These are phyloP conservation scores for Boletellus ananas DNA, from an alignment of 768 basidiomycete genomes.

Conservation along the genomic window DNA sequence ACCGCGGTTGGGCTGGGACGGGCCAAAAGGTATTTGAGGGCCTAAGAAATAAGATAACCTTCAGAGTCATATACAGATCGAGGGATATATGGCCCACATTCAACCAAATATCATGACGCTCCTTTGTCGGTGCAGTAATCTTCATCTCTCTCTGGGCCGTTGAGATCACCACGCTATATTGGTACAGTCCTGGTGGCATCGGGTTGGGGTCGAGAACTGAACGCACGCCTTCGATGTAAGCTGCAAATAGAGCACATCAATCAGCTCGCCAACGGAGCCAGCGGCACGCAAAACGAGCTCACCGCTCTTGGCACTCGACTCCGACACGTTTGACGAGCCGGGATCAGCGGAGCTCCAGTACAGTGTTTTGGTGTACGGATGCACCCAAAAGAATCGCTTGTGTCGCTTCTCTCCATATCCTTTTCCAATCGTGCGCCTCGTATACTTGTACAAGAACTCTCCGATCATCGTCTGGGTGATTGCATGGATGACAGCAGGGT, in stretches of 20 bases:
- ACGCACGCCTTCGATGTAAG: conserved; percentile 90
- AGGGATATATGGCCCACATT: conserved; percentile 51
- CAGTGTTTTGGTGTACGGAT: conserved; percentile 95
- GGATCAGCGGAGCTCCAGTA: conserved; percentile 98
- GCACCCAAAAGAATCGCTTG: conserved; percentile 99
- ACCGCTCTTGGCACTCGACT: conserved; percentile 97
- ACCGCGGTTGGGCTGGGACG: conserved; percentile 48
- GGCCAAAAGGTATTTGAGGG: conserved; percentile 83
- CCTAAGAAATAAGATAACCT: conserved; percentile 43
- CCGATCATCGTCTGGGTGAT: conserved; percentile 99
- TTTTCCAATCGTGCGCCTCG: conserved; percentile 82
- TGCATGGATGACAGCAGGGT: conserved; percentile 88
- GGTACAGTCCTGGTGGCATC: conserved; percentile 90
- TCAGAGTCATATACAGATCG: conserved; percentile 3
- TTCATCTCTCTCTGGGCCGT: conserved; percentile 97
- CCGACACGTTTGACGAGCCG: conserved; percentile 79
- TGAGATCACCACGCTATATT: conserved; percentile 89
- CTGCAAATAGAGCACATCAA: conserved; percentile 37
- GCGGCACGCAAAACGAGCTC: conserved; percentile 35
- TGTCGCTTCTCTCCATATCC: conserved; percentile 89
- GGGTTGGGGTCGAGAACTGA: conserved; percentile 93
- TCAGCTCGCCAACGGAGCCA: conserved; percentile 7
- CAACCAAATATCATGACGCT: conserved; percentile 96
- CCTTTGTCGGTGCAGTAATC: conserved; percentile 93
- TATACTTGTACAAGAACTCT: conserved; percentile 98